Base-by-base conservation (phyloP, 164 flowering plant genomes). In the Nymphaea colorata region DNA sequence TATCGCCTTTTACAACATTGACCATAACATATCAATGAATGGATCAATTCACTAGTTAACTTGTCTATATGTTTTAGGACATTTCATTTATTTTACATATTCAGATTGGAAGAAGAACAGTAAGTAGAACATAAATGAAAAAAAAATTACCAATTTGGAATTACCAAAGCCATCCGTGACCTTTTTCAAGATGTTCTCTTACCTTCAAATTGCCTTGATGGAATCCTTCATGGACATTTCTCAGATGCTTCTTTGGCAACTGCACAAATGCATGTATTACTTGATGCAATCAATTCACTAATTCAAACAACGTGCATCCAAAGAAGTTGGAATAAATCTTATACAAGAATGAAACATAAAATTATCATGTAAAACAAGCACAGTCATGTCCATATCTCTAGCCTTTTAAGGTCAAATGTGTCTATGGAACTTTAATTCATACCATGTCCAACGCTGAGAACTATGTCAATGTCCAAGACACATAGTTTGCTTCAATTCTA, bases 221-320 rank as follows among this genome's bases (percentile, higher is more conserved):
- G 71, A 93, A 93, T 53, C 87, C 89, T 76, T 75, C 72, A 79
- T 93, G 98, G 47, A 93, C 93, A 68, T 44, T 80, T 77, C 96
- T 83, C 61, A 90, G 73, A 76, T 89, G 93, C 67, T 81, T 64
- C 76, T 87, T 87, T 70, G 91, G 89, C 75, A 93, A 74, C 96
- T 93, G 83, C 16, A 53, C 59, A 71, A 53, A 67, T 18, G 36
- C 36, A 25, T 25, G 36, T 25, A 1, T 25, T 25, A 25, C n/a
- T n/a, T n/a, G n/a, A n/a, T n/a, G n/a, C n/a, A n/a, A n/a, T n/a
- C n/a, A n/a, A n/a, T n/a, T n/a, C n/a, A 25, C 36, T 25, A 25
- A 25, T 25, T 25, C 36, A 25, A 25, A 25, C 36, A 25, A 25
- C 36, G 1, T 0, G 36, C 36, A 25, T 25, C 36, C 36, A 25